Evolutionary conservation across 2,329 filamentous ascomycete species (phyloP).

Genomic region (Monosporascus sp.): DNA sequence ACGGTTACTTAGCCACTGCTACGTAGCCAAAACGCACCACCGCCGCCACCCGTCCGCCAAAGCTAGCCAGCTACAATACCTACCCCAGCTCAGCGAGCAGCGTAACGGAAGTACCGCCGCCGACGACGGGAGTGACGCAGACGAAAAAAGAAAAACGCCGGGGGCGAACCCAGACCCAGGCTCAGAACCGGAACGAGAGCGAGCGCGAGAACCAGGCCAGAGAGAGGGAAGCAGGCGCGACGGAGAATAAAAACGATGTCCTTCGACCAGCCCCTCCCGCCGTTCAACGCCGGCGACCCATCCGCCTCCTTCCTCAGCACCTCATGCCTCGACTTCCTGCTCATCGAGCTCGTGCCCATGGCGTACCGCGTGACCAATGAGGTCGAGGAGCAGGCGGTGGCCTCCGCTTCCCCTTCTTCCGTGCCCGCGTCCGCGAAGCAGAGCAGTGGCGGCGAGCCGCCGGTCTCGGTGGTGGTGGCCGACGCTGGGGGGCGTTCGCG

Average conservation of each 20-base stretch:
- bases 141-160: not conserved
- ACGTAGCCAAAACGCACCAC: no score
- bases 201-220: not conserved
- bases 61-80: no score
- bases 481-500: not conserved
- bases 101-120: no score
- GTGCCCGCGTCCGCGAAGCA: conserved; percentile 7
- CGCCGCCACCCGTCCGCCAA: no score
- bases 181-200: not conserved
- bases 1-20: no score
- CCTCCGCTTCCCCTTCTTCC: conserved; percentile 13
- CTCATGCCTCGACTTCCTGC: conserved; percentile 86
- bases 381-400: conserved; percentile 44
- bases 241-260: conserved; percentile 51
- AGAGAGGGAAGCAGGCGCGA: not conserved
- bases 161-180: not conserved
- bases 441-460: no score
- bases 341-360: conserved; percentile 95
- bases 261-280: conserved; percentile 64
- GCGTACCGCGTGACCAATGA: conserved; percentile 80
- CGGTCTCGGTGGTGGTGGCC: no score
- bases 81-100: no score
- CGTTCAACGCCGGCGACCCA: conserved; percentile 69
- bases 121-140: not conserved
- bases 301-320: conserved; percentile 71